These are phyloP conservation scores for Entamoeba dispar DNA, from an alignment of 208 protist genomes.

Conservation along the genomic window DNA sequence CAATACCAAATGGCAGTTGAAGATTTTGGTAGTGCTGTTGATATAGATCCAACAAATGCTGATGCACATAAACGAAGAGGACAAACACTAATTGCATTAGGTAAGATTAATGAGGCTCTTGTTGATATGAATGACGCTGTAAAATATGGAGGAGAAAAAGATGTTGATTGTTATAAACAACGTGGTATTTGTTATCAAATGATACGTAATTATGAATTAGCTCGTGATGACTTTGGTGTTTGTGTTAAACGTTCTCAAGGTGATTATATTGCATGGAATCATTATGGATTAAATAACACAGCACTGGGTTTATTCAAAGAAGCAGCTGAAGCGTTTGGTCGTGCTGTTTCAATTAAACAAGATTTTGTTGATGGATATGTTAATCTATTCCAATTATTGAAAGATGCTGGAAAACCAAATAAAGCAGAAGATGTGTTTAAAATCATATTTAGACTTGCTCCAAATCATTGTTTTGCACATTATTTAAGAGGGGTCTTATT, in stretches of 20 bases:
- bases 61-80: too few relatives aligned
- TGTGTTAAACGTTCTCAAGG: background rate
- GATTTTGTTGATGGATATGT: slow-evolving; percentile 25
- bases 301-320: slow-evolving; percentile 19
- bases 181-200: slow-evolving; percentile 31
- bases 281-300: slow-evolving; percentile 32
- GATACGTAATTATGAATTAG: slow-evolving; percentile 31
- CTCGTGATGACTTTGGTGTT: slow-evolving; percentile 25
- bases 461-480: slow-evolving; percentile 28
- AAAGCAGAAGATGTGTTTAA: slow-evolving; percentile 13
- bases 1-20: too few relatives aligned
- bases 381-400: slow-evolving; percentile 33
- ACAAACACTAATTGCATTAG: too few relatives aligned
- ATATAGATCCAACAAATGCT: too few relatives aligned
- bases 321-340: slow-evolving; percentile 17
- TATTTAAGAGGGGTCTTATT: slow-evolving; percentile 26
- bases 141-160: background rate
- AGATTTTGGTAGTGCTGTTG: too few relatives aligned
- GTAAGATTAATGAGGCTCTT: slow-evolving; percentile 1
- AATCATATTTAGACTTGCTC: slow-evolving; percentile 16
- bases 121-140: slow-evolving; percentile 22
- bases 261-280: slow-evolving; percentile 35
- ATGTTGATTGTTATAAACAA: slow-evolving; percentile 25
- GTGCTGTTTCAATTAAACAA: slow-evolving; percentile 23
- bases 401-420: slow-evolving; percentile 24